These are phyloP conservation scores for Phialemoniopsis sp. DNA, from an alignment of 2,329 filamentous ascomycete species.

Conservation along the genomic window DNA sequence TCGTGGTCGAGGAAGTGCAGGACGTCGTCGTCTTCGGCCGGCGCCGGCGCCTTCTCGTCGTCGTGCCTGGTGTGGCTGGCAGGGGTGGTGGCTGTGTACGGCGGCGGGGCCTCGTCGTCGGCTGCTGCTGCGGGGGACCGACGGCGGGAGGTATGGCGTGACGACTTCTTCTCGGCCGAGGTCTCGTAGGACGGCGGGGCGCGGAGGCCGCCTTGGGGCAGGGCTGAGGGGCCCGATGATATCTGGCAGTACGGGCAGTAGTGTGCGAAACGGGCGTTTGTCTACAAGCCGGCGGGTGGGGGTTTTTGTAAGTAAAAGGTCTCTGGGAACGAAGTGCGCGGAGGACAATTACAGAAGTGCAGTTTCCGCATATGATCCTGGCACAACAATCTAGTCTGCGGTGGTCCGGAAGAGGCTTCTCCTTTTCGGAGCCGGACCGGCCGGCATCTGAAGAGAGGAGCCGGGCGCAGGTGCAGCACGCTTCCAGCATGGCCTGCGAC, in stretches of 20 bases:
- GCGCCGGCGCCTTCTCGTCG: constrained; percentile 20
- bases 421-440: constrained; percentile 38
- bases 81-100: constrained; percentile 11
- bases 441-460: constrained; percentile 52
- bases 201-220: constrained; percentile 58
- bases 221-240: constrained; percentile 49
- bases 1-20: constrained; percentile 71
- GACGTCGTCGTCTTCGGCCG: constrained; percentile 46
- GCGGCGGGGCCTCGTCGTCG: constrained; percentile 7
- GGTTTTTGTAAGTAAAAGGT: constrained; percentile 9
- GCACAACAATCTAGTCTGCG: constrained; percentile 65
- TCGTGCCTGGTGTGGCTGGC: not conserved
- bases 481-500: constrained; percentile 30
- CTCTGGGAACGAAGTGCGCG: no score
- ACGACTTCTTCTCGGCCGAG: no score
- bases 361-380: constrained; percentile 67
- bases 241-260: constrained; percentile 77
- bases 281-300: constrained; percentile 35
- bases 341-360: constrained; percentile 45
- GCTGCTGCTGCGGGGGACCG: no score
- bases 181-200: constrained; percentile 64
- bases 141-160: not conserved
- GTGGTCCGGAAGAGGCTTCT: constrained; percentile 57
- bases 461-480: constrained; percentile 68
- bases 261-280: constrained; percentile 63